Evolutionary conservation across 2,329 filamentous ascomycete genomes (phyloP).

Genomic region (Trichoderma sp.): DNA sequence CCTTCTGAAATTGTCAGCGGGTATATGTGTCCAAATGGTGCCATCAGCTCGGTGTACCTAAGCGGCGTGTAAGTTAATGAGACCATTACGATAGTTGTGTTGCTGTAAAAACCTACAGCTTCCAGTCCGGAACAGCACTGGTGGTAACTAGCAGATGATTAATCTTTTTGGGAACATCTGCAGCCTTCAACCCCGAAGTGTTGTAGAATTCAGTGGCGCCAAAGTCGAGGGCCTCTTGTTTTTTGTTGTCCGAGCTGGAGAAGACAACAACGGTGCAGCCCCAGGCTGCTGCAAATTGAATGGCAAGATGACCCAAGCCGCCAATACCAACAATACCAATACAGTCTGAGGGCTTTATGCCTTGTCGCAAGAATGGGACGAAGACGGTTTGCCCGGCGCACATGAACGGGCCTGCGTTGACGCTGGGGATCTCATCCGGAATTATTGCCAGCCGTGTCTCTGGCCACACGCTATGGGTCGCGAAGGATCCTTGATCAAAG

Average conservation of each 20-base stretch:
- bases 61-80: not conserved
- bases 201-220: not conserved
- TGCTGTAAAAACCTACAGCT: not conserved
- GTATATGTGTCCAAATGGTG: not conserved
- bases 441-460: not conserved
- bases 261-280: not conserved
- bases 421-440: not conserved
- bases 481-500: not conserved
- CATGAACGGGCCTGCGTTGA: not conserved
- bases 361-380: not conserved
- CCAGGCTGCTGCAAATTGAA: slow-evolving; percentile 1
- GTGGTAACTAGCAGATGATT: not conserved
- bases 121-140: not conserved
- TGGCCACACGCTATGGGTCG: slow-evolving; percentile 2
- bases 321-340: slow-evolving; percentile 1
- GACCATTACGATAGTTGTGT: not conserved
- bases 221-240: not conserved
- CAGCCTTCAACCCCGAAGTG: not conserved
- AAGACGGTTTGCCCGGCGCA: not conserved
- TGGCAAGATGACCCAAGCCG: not conserved
- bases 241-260: not conserved
- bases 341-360: not conserved
- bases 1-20: not conserved
- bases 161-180: not conserved
- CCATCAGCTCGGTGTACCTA: not conserved